Percentiles rank a stretch among this genome's conserved stretches.
phyloP scores from a whole-genome alignment of 2,329 filamentous ascomycete species.

The Hymenoscyphus repandus region DNA sequence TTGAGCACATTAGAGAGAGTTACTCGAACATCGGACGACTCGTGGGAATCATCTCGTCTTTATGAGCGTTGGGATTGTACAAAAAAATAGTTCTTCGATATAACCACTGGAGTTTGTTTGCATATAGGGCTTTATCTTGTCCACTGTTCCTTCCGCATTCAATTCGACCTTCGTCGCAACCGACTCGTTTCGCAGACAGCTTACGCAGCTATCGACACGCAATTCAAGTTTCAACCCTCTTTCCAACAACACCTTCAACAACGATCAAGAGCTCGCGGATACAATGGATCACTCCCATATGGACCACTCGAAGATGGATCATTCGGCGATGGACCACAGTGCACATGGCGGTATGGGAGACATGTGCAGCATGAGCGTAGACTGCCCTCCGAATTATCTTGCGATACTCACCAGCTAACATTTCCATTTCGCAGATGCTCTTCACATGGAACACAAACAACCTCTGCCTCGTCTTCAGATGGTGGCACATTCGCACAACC shows the following conservation, averaged over 20 bases:
- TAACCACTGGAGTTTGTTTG: neutral
- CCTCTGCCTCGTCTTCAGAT: slow-evolving; percentile 91
- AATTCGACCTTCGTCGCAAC: neutral
- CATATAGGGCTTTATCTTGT: neutral
- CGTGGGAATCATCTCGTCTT: neutral
- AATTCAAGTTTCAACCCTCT: slow-evolving; percentile 14
- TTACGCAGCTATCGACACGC: neutral
- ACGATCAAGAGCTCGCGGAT: neutral
- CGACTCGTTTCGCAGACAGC: neutral
- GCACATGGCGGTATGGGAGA: slow-evolving; percentile 47
- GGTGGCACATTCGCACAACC: slow-evolving; percentile 79
- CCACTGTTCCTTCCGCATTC: neutral
- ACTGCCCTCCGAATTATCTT: slow-evolving; percentile 26
- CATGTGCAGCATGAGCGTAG: slow-evolving; percentile 89
- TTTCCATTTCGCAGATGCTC: slow-evolving; percentile 64
- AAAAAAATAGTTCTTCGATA: neutral
- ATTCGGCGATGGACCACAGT: slow-evolving; percentile 51
- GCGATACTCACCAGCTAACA: neutral
- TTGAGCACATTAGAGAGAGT: slow-evolving; percentile 14
- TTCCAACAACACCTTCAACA: too few relatives aligned
- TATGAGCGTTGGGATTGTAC: too few relatives aligned
- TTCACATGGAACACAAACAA: slow-evolving; percentile 94
- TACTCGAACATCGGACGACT: neutral
- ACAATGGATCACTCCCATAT: slow-evolving; percentile 42
- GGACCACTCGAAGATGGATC: too few relatives aligned